These are phyloP conservation scores for Chrysoporthe puriensis DNA, from an alignment of 2,329 filamentous ascomycete species.

Conservation along the genomic window DNA sequence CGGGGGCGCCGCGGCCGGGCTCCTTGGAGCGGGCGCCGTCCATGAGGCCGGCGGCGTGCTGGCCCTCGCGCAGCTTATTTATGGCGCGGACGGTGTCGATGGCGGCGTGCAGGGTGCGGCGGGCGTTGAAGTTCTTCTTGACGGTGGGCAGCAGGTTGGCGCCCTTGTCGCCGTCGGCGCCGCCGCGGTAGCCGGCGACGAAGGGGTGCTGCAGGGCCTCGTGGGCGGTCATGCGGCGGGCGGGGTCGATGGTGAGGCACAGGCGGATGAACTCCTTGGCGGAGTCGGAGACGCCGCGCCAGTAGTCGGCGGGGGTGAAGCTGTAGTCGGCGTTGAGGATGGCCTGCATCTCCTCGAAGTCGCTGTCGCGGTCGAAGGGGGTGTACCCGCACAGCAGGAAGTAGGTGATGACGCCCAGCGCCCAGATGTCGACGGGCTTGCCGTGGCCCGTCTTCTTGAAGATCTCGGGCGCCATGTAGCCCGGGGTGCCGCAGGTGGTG, in stretches of 20 bases:
- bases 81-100: constrained; percentile 74
- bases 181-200: constrained; percentile 55
- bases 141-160: constrained; percentile 69
- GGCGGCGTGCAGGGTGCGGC: constrained; percentile 69
- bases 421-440: constrained; percentile 98
- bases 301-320: constrained; percentile 94
- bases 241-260: constrained; percentile 89
- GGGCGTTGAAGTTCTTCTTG: constrained; percentile 76
- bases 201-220: constrained; percentile 71
- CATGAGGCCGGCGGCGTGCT: constrained; percentile 58
- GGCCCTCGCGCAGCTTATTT: constrained; percentile 70
- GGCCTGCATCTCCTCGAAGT: constrained; percentile 99
- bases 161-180: constrained; percentile 50
- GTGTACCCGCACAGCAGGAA: constrained; percentile 98
- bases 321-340: constrained; percentile 96
- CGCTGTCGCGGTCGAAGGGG: constrained; percentile 94
- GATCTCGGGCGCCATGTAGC: constrained; percentile 99
- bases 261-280: constrained; percentile 91
- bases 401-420: constrained; percentile 97
- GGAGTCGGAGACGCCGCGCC: constrained; percentile 85
- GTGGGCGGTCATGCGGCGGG: constrained; percentile 87
- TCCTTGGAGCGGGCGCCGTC: constrained; percentile 60
- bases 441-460: constrained; percentile 99
- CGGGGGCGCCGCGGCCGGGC: constrained; percentile 42
- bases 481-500: constrained; percentile 95